phyloP scores from a whole-genome alignment of 306 rosid genomes.

The Fragaria iinumae region DNA sequence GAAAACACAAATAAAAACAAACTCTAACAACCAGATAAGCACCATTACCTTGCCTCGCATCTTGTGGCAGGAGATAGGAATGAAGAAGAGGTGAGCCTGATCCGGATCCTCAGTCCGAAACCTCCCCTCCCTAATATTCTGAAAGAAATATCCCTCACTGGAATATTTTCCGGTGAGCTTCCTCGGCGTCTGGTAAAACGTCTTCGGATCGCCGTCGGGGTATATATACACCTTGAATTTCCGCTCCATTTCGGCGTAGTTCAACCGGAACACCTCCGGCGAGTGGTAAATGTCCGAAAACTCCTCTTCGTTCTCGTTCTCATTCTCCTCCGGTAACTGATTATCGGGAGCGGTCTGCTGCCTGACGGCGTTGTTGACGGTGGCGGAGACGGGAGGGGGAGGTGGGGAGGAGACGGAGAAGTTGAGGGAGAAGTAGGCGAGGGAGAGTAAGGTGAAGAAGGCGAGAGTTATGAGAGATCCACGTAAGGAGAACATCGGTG shows the following conservation, averaged over 20 bases:
- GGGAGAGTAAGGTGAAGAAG: conserved; percentile 61
- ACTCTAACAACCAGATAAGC: not conserved
- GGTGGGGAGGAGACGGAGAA: conserved; percentile 29
- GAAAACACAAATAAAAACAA: not conserved
- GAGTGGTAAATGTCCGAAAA: conserved; percentile 61
- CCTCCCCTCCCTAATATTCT: conserved; percentile 76
- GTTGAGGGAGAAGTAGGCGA: conserved; percentile 70
- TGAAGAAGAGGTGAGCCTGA: conserved; percentile 84
- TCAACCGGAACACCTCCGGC: conserved; percentile 62
- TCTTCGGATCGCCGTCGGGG: conserved; percentile 90
- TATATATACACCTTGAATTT: conserved; percentile 83
- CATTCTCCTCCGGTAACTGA: conserved; percentile 1
- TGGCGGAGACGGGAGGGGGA: conserved; percentile 26
- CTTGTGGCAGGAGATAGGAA: conserved; percentile 93
- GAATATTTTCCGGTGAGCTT: conserved; percentile 94
- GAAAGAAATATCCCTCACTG: conserved; percentile 90
- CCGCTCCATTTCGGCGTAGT: conserved; percentile 75
- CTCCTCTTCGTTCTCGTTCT: conserved; percentile 7
- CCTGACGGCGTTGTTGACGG: not conserved
- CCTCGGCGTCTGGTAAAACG: conserved; percentile 91
- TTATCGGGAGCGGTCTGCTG: not conserved
- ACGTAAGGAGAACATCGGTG: conserved; percentile 54
- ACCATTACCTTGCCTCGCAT: conserved; percentile 93
- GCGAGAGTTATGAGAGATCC: conserved; percentile 74
- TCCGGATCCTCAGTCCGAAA: conserved; percentile 82